Conservation (phyloP, 2,329 filamentous ascomycete genomes). For the Botryotinia convoluta region DNA sequence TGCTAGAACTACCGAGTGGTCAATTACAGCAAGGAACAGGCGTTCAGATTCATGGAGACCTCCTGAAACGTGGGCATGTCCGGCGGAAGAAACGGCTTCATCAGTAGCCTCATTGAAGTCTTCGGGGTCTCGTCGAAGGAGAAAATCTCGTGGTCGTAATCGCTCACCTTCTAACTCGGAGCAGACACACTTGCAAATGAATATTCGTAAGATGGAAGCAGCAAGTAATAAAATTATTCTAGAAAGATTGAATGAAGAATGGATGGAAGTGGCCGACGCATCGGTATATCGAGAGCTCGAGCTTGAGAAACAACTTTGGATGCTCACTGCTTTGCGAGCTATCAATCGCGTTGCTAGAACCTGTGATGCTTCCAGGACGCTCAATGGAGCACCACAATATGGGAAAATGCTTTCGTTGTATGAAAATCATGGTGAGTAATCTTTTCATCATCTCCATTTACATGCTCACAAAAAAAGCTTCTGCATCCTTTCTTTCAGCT, state of each 20-base stretch:
- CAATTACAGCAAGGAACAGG: constrained; percentile 20
- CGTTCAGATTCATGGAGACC: constrained; percentile 29
- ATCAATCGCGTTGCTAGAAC: constrained; percentile 10
- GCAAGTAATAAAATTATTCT: constrained; percentile 53
- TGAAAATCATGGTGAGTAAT: constrained; percentile 35
- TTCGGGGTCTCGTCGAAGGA: constrained; percentile 12
- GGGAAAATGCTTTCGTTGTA: constrained; percentile 35
- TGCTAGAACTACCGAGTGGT: constrained; percentile 21
- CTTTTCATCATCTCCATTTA: not conserved
- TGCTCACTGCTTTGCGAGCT: constrained; percentile 54
- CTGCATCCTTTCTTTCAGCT: constrained; percentile 37
- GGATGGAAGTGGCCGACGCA: constrained; percentile 46
- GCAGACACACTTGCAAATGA: constrained; percentile 47
- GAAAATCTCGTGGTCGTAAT: constrained; percentile 14
- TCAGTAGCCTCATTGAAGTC: constrained; percentile 16
- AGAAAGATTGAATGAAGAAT: constrained; percentile 53
- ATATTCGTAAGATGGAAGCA: constrained; percentile 54
- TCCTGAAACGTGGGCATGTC: constrained; percentile 29
- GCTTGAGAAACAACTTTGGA: constrained; percentile 58
- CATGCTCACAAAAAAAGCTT: constrained; percentile 26
- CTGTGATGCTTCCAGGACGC: not conserved
- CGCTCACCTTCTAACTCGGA: constrained; percentile 24
- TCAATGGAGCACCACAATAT: not conserved
- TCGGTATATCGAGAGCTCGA: constrained; percentile 51
- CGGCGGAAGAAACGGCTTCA: constrained; percentile 3